phyloP scores from a whole-genome alignment of 176 grass and related monocot genomes.

The Oropetium thomaeum region DNA sequence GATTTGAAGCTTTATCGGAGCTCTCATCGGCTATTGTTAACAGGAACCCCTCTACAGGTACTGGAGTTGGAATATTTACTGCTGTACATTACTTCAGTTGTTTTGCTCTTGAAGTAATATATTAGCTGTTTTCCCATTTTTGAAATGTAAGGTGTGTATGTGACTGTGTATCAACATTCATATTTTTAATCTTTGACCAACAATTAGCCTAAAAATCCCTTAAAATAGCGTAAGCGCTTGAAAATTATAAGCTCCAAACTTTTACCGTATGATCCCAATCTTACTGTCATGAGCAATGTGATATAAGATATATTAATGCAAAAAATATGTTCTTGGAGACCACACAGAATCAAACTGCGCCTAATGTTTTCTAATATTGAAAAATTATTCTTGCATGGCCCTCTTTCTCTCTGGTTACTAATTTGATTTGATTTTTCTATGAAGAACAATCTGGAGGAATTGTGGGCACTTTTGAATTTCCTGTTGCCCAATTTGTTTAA shows the following conservation, averaged over 20 bases:
- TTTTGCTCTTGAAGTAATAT: conserved; percentile 33
- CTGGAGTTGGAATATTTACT: conserved; percentile 25
- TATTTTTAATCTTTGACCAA: neutral
- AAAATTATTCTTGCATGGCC: conserved; percentile 19
- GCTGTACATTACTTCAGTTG: neutral
- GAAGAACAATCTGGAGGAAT: conserved; percentile 99
- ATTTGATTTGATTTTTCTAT: conserved; percentile 39
- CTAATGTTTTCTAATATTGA: neutral
- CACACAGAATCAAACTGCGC: neutral
- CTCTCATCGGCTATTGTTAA: conserved; percentile 85
- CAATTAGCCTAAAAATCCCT: neutral
- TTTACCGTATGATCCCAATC: neutral
- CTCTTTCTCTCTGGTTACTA: conserved; percentile 17
- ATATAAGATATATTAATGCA: neutral
- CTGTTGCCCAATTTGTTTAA: conserved; percentile 97
- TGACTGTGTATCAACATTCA: neutral
- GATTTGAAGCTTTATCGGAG: conserved; percentile 96
- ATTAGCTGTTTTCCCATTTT: neutral
- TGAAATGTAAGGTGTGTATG: neutral
- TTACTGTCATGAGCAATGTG: neutral
- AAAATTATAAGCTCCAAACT: neutral
- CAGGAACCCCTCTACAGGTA: conserved; percentile 98
- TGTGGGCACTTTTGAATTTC: conserved; percentile 99
- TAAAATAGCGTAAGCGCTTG: neutral
- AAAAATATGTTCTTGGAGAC: neutral